Percentiles rank a stretch among this genome's conserved stretches.
phyloP scores from a whole-genome alignment of 108 stramenopile genomes.

The Licmophora abbreviata region DNA sequence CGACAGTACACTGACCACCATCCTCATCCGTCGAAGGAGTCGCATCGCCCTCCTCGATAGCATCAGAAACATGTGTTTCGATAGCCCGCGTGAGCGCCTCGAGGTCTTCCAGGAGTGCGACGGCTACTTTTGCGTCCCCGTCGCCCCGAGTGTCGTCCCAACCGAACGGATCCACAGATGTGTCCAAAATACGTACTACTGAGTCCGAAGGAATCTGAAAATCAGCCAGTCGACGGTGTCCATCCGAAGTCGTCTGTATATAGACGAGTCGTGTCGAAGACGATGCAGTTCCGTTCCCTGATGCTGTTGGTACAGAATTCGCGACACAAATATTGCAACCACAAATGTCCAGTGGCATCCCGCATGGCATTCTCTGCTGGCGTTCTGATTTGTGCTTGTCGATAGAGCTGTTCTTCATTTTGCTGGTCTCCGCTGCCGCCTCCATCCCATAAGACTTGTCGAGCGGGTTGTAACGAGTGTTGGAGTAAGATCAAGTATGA shows the following conservation, averaged over 20 bases:
- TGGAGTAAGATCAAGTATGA: no score
- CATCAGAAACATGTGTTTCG: no score
- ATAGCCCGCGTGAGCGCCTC: neutral
- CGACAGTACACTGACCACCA: neutral
- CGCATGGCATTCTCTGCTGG: constrained; percentile 21
- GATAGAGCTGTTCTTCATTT: constrained; percentile 15
- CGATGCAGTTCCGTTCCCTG: neutral
- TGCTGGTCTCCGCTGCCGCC: neutral
- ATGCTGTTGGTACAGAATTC: neutral
- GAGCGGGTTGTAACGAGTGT: no score
- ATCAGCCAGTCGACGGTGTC: neutral
- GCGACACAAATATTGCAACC: neutral
- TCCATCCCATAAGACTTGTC: no score
- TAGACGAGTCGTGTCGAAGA: no score
- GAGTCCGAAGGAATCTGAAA: neutral
- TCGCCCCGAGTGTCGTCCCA: neutral
- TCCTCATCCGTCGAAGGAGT: neutral
- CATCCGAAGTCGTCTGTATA: neutral
- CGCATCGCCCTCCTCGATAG: no score
- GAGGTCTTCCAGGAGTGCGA: neutral
- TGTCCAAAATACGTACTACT: neutral
- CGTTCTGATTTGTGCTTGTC: constrained; percentile 22
- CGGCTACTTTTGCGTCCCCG: neutral
- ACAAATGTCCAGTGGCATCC: constrained; percentile 9
- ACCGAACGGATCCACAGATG: neutral